Evolutionary conservation across 2,329 filamentous ascomycete genomes (phyloP), one percentile per base, ranked within the genome.

Genomic region (Colletotrichum australisinense): DNA sequence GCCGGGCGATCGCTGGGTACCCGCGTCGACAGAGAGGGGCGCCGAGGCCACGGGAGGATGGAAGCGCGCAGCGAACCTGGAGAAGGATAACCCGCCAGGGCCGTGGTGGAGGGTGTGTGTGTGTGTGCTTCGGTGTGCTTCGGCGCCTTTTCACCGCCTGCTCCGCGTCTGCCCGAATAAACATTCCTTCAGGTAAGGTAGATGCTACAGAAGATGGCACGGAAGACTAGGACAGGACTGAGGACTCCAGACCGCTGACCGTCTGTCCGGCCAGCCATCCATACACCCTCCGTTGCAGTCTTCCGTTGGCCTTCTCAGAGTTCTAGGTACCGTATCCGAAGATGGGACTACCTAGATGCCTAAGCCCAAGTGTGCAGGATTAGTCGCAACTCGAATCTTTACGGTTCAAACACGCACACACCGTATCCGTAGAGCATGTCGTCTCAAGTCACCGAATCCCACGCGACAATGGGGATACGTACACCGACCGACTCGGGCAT

Each of bases 61-160:
- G 49, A 66, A 24, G 46, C 55, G 35, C 42, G 52, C 59, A 66
- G 69, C 28, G 57, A 67, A 30, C 55, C 30, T 56, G 67, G 67
- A 70, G 70, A 56, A 65, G 4, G 67, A 73, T 65, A 65, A n/a
- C 56, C 66, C 59, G 67, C 59, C 35, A 9, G 28, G 69, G 65
- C 55, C 55, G 67, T 65, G 46, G 69, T 73, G 66, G 70, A 73
- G 69, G 69, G 11, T 32, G 64, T 58, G 65, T 53, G 70, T 69
- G 65, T 53, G 70, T 69, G 70, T 55, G 19, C 7, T 46, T 73
- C 70, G 59, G 66, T 70, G 70, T 65, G 70, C 28, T 70, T 73
- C 70, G 70, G 70, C 70, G 70, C 70, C 70, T 60, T 73, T 73
- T 58, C 42, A 65, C 67, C 70, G 55, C 67, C 56, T 56, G n/a